Base-by-base conservation (phyloP, 176 grass and related monocot genomes). In the Zizania latifolia region DNA sequence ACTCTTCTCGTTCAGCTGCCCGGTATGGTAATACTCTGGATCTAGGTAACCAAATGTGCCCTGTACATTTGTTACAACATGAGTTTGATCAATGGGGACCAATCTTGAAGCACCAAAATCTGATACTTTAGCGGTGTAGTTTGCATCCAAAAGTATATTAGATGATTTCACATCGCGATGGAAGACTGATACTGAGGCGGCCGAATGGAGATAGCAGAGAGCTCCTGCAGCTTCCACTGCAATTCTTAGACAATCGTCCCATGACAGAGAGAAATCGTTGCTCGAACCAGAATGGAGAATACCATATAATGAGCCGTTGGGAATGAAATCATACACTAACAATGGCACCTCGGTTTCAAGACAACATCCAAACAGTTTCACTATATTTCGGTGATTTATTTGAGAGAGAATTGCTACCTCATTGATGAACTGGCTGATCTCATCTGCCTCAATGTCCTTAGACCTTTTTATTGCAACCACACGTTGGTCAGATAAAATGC, bases 91-190 rank as follows among this genome's bases (percentile, higher is more conserved):
- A 29, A 75, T 37, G 4, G 74, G 65, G 17, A 86, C 41, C 29
- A 75, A 6, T 33, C 83, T 86, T 5, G 83, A 86, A 32, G 76
- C 83, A 13, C 83, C 77, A 31, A 86, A 86, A 27, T 86, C 83
- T 30, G 83, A 68, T 7, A 86, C 77, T 26, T 86, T 86, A 12
- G 77, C 53, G 4, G 48, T 75, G 21, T 54, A 76, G 29, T 76
- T 62, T 6, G 12, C 16, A 35, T 76, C 73, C 4, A 76, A 11
- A 0, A 76, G 74, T 76, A 71, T 65, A 54, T 29, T 86, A 58
- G 54, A 81, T 0, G 84, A 86, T 31, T 86, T 86, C 9, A 86
- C 77, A 13, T 81, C 84, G 9, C 84, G 78, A 65, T 86, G 84
- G 4, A 86, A 75, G 5, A 81, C 29, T 21, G 62, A 78, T 19